phyloP scores from a whole-genome alignment of 169 alveolate genomes.

The Theileria parva region DNA sequence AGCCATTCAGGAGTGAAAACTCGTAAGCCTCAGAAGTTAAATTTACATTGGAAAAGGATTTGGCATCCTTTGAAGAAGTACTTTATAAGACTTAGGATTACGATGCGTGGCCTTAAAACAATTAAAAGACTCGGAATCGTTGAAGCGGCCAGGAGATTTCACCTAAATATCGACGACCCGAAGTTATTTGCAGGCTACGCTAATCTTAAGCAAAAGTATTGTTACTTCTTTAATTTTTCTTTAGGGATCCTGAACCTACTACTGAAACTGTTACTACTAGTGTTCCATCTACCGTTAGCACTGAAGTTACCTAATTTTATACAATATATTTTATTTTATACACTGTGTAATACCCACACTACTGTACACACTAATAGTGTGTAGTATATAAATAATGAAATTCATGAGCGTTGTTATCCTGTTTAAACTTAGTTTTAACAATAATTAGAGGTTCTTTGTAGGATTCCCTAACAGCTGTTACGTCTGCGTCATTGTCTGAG shows the following conservation, averaged over 20 bases:
- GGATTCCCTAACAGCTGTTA: slow-evolving; percentile 16
- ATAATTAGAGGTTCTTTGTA: slow-evolving; percentile 41
- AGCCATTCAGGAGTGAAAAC: slow-evolving; percentile 80
- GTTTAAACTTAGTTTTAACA: slow-evolving; percentile 50
- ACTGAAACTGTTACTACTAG: not conserved
- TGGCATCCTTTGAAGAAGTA: slow-evolving; percentile 77
- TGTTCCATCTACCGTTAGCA: not conserved
- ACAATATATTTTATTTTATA: not conserved
- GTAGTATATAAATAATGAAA: slow-evolving; percentile 34
- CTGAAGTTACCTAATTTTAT: not conserved
- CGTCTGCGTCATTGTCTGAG: slow-evolving; percentile 37
- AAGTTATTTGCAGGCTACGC: slow-evolving; percentile 81
- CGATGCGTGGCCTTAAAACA: slow-evolving; percentile 82
- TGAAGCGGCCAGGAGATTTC: slow-evolving; percentile 78
- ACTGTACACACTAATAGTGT: not conserved
- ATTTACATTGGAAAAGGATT: slow-evolving; percentile 76
- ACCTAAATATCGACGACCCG: slow-evolving; percentile 75
- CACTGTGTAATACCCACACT: not conserved
- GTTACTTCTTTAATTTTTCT: not conserved
- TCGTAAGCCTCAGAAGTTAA: slow-evolving; percentile 74
- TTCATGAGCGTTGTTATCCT: slow-evolving; percentile 18
- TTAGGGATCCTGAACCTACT: not conserved
- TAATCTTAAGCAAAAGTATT: slow-evolving; percentile 20
- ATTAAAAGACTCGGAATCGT: slow-evolving; percentile 81
- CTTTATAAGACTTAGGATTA: slow-evolving; percentile 76